Evolutionary conservation across 768 basidiomycete species (phyloP), one percentile per base, ranked within the genome.

Genomic region (Pleurotus salmoneostramineus): DNA sequence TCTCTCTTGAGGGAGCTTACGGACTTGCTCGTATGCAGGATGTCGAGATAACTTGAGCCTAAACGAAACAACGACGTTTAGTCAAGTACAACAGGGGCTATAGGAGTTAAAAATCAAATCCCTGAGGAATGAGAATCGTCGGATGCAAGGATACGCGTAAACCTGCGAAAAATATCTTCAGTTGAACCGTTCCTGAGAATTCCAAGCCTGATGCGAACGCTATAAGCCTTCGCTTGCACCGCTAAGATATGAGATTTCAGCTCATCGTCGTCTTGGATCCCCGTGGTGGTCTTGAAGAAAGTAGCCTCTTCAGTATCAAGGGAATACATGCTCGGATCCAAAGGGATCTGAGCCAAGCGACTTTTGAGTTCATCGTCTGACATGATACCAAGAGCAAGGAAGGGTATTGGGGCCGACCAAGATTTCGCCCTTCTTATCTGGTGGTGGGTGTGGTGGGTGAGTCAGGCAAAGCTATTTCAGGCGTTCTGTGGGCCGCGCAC

Each of bases 171-270:
- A 3, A 35, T 6, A 46, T 6, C 21, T 27, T 37, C 11, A 31
- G 27, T 21, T 5, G 48, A 37, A 14, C 37, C 27, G 43, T 45
- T 21, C 15, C 17, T 50, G 34, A 10, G 12, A 14, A 5, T 14
- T 33, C 34, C 17, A 31, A 14, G 17, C 12, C 6, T n/a, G 7
- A 4, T 6, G 35, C 62, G n/a, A 47, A 68, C 73, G 43, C 64
- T 58, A 36, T 68, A 67, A 3, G 77, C 77, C 48, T 72, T 72
- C 44, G 59, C 62, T 57, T 77, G 76, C 3, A 76, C 69, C 0
- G 56, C 56, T 5, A 76, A 36, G 15, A 79, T 71, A 63, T 79
- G 78, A 5, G 70, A 56, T 62, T 72, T 77, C 56, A 79, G 62
- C 34, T 69, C 68, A 5, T 69, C 61, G 1, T 75, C 70, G 54